A percentile compares a stretch with the other conserved stretches of the same genome.
phyloP scores from a whole-genome alignment of 345 rosid species.

The Gynandropsis gynandra region DNA sequence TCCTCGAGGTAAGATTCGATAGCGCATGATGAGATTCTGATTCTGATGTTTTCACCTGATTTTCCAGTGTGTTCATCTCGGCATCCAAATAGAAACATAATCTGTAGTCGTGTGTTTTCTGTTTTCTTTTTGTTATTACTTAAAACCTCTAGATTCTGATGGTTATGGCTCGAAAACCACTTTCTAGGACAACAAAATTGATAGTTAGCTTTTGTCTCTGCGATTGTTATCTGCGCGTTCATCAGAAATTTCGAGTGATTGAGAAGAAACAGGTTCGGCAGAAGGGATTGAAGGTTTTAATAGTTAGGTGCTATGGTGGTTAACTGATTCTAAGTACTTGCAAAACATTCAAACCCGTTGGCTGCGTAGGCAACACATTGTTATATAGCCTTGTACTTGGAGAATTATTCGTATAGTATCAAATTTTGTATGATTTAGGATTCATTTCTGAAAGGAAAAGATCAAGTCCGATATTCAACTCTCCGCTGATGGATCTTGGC shows the following conservation, averaged over 20 bases:
- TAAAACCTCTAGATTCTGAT: constrained; percentile 1
- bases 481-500: constrained; percentile 18
- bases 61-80: background rate
- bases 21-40: background rate
- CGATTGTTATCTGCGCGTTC: background rate
- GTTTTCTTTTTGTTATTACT: background rate
- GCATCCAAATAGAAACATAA: background rate
- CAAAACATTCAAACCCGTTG: background rate
- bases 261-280: background rate
- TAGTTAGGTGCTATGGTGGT: constrained; percentile 9
- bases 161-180: background rate
- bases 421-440: constrained; percentile 9
- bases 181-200: background rate
- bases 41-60: constrained; percentile 11
- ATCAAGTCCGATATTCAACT: constrained; percentile 9
- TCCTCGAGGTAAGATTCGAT: constrained; percentile 14
- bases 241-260: background rate
- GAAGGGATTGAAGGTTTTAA: constrained; percentile 8
- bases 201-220: background rate
- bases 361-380: background rate
- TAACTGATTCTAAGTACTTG: constrained; percentile 12
- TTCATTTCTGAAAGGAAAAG: constrained; percentile 14
- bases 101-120: background rate
- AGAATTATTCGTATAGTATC: constrained; percentile 11
- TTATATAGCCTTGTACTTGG: constrained; percentile 5